A percentile compares a stretch with the other conserved stretches of the same genome.
Evolutionary conservation across 2,329 filamentous ascomycete species (phyloP).

Genomic region (Xylaria hypoxylon): DNA sequence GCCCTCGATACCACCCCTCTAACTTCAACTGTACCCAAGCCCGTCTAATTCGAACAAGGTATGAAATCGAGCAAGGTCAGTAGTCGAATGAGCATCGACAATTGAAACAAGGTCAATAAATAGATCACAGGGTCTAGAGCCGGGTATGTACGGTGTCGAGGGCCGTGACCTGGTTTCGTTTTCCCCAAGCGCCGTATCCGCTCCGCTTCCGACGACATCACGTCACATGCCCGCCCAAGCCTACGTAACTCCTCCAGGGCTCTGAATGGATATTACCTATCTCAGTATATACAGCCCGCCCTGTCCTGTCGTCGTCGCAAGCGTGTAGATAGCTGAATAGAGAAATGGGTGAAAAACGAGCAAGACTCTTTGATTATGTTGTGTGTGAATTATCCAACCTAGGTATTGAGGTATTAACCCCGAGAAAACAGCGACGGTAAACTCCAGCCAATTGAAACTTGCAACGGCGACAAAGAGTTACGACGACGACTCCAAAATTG

Average conservation of each 20-base stretch:
- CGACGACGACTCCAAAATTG: neutral
- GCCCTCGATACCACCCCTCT: neutral
- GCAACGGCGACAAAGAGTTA: neutral
- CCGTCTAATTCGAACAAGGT: no score
- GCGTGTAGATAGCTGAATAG: neutral
- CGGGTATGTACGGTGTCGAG: neutral
- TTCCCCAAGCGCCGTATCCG: constrained; percentile 22
- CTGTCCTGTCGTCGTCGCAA: neutral
- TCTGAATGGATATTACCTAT: constrained; percentile 5
- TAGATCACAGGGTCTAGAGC: neutral
- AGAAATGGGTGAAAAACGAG: neutral
- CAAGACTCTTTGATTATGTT: neutral
- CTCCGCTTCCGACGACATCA: constrained; percentile 27
- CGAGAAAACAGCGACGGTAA: constrained; percentile 26
- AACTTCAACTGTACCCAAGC: neutral
- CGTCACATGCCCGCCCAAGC: constrained; percentile 25
- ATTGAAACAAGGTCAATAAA: neutral
- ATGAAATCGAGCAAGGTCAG: no score
- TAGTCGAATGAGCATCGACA: no score
- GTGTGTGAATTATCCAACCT: neutral
- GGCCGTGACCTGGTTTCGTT: constrained; percentile 11
- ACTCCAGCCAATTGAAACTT: constrained; percentile 11
- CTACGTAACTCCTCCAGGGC: constrained; percentile 20
- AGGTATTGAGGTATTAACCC: constrained; percentile 28
- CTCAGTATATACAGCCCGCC: constrained; percentile 10